A percentile compares a stretch with the other conserved stretches of the same genome.
phyloP scores from a whole-genome alignment of 768 basidiomycete genomes.

The Kwoniella newhampshirensis region DNA sequence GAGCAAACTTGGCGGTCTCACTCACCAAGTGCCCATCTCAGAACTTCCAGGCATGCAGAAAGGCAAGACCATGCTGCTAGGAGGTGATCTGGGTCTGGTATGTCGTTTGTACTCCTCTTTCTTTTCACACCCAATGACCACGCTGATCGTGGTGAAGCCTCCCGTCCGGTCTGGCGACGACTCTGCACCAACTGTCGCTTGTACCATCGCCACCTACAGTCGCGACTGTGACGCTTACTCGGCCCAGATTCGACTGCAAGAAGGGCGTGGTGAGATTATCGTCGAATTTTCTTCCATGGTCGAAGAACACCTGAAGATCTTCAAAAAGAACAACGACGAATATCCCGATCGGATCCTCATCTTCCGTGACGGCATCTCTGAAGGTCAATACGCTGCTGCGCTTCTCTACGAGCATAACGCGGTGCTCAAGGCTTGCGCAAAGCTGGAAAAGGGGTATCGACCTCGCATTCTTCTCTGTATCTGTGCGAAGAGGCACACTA shows the following conservation, averaged over 20 bases:
- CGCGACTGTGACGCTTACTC: conserved; percentile 41
- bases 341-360: conserved; percentile 49
- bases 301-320: conserved; percentile 45
- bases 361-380: conserved; percentile 52
- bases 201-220: conserved; percentile 52
- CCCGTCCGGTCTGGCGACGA: conserved; percentile 40
- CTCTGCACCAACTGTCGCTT: conserved; percentile 48
- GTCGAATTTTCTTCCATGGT: conserved; percentile 48
- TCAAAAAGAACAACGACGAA: conserved; percentile 36
- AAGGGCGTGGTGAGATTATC: conserved; percentile 51
- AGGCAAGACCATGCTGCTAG: conserved; percentile 51
- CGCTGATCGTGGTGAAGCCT: conserved; percentile 27
- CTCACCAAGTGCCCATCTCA: conserved; percentile 40
- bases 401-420: conserved; percentile 49
- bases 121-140: neutral
- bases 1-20: conserved; percentile 52
- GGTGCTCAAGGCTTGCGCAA: conserved; percentile 39
- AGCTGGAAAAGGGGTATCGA: conserved; percentile 30
- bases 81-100: conserved; percentile 46
- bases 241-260: conserved; percentile 48
- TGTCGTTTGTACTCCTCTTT: no score
- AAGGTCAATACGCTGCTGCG: conserved; percentile 51
- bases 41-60: conserved; percentile 42
- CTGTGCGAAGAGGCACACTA: conserved; percentile 51
- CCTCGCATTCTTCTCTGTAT: conserved; percentile 40